These are phyloP conservation scores for Cucumis melo DNA, from an alignment of 306 rosid species.

Conservation along the genomic window DNA sequence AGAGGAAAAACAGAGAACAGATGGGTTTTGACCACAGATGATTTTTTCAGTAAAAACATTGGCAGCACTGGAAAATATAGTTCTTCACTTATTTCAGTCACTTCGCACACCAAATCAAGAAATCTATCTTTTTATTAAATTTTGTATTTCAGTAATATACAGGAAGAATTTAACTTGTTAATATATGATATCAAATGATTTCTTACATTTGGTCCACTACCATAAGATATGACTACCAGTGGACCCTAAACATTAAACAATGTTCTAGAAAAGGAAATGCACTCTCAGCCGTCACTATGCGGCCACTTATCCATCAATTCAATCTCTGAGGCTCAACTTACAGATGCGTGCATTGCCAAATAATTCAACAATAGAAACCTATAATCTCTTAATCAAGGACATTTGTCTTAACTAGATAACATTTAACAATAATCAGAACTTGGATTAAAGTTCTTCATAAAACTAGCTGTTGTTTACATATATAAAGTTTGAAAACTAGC, in stretches of 20 bases:
- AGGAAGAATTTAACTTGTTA: not conserved
- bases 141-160: not conserved
- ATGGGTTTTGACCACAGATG: not conserved
- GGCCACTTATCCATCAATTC: not conserved
- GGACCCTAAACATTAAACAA: not conserved
- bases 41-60: not conserved
- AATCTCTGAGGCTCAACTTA: not conserved
- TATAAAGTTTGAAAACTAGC: not conserved
- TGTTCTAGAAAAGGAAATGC: not conserved
- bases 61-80: not conserved
- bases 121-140: not conserved
- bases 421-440: not conserved
- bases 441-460: not conserved
- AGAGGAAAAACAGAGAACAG: not conserved
- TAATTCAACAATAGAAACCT: too few relatives aligned
- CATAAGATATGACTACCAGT: not conserved
- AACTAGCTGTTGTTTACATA: not conserved
- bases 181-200: not conserved
- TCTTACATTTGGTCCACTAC: not conserved
- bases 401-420: too few relatives aligned
- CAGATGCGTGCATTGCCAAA: not conserved
- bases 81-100: not conserved
- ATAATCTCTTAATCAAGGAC: too few relatives aligned
- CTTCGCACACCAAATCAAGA: not conserved
- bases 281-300: not conserved